Evolutionary conservation across 768 basidiomycete genomes (phyloP).

Genomic region (Trametes meyenii): DNA sequence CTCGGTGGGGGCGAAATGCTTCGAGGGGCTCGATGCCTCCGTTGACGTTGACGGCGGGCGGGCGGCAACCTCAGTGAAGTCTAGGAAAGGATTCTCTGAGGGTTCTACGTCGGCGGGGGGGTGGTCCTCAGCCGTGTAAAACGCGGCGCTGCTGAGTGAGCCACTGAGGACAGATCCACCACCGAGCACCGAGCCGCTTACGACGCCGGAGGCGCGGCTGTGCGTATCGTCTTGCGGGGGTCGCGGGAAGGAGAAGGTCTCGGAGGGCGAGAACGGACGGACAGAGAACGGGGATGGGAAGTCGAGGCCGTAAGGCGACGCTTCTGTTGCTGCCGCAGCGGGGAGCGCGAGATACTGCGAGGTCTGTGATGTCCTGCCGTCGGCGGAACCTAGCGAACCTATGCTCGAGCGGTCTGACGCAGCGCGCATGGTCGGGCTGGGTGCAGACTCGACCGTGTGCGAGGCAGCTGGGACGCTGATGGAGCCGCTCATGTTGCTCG

Average conservation of each 20-base stretch:
- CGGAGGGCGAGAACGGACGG: constrained; percentile 66
- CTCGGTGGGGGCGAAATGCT: constrained; percentile 49
- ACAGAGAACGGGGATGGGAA: constrained; percentile 58
- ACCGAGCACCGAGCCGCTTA: constrained; percentile 11
- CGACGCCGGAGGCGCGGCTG: constrained; percentile 10
- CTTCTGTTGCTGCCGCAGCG: constrained; percentile 8
- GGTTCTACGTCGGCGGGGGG: constrained; percentile 1
- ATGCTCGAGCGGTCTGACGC: constrained; percentile 35
- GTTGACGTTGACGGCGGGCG: background rate
- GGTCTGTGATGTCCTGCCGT: constrained; percentile 15
- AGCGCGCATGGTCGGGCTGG: constrained; percentile 27
- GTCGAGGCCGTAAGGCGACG: constrained; percentile 31
- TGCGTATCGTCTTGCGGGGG: constrained; percentile 44
- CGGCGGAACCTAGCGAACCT: constrained; percentile 36
- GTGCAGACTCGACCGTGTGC: constrained; percentile 13
- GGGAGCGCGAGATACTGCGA: constrained; percentile 21
- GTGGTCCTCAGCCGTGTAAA: constrained; percentile 9
- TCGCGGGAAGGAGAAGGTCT: constrained; percentile 70
- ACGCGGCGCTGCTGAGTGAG: constrained; percentile 6
- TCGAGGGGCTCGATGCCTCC: constrained; percentile 37
- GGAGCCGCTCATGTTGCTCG: constrained; percentile 15
- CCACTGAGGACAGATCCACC: constrained; percentile 6
- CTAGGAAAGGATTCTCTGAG: constrained; percentile 31
- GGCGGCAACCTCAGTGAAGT: constrained; percentile 20
- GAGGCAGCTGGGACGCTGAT: constrained; percentile 22